Evolutionary conservation across 2,329 filamentous ascomycete species (phyloP), one percentile per base, ranked within the genome.

Genomic region (Colletotrichum godetiae): DNA sequence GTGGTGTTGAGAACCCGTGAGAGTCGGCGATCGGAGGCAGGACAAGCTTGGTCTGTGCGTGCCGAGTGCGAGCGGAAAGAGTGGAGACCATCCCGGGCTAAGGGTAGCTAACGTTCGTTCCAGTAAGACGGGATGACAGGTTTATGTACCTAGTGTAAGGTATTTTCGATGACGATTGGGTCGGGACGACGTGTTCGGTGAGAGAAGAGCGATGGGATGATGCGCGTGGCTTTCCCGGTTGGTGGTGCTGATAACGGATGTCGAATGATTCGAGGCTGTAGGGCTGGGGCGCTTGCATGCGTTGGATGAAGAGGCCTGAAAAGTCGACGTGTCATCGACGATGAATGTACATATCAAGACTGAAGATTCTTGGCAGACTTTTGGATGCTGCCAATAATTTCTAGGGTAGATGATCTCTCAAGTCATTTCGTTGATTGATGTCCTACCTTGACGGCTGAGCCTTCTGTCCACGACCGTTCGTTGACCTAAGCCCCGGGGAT

Each of bases 31-130:
- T 42, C 37, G 37, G 37, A 42, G 37, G 37, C 8, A 42, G 37
- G 15, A 19, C 13, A 63, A 35, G 53, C 33, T 22, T 70, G 70
- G 60, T 57, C 70, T 64, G 66, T 73, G 70, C 70, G 66, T 46
- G 60, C 66, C 67, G 70, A 73, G 59, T 69, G 70, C 70, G 70
- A 73, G 35, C 19, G 46, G 53, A 19, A 42, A n/a, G 42, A 22
- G 42, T 49, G 42, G 42, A 22, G 42, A 49, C 42, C 19, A n/a
- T 22, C 42, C 7, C 42, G 42, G 37, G 37, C 37, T 42, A 42
- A 42, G 37, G 37, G 19, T 7, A 19, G 55, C 55, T 68, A 65
- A 42, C 10, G 59, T 53, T 8, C 35, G 31, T 42, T 29, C 10
- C 5, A 57, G 63, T 13, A 27, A 49, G 46, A 11, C 55, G 27